Evolutionary conservation across 2,329 filamentous ascomycete species (phyloP).

Genomic region (Hypomyces perniciosus): DNA sequence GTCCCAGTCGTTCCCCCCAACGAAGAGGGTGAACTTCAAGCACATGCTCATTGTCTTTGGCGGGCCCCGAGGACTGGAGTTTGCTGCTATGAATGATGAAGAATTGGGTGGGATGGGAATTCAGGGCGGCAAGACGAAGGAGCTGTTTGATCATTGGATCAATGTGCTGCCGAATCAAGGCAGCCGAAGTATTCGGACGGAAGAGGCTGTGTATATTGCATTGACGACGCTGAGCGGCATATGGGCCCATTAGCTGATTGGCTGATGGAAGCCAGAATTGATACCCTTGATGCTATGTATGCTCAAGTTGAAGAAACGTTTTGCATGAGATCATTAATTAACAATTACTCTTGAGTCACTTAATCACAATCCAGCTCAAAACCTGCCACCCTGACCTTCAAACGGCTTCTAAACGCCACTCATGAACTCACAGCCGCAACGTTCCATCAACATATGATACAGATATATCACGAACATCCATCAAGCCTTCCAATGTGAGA

Average conservation of each 20-base stretch:
- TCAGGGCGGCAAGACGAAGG: slow-evolving; percentile 54
- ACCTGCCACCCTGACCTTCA: too few species aligned
- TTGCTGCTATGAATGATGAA: slow-evolving; percentile 58
- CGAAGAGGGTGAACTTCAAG: slow-evolving; percentile 46
- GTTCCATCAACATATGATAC: too few species aligned
- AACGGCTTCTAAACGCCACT: too few species aligned
- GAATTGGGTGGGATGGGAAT: slow-evolving; percentile 56
- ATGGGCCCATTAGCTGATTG: slow-evolving; percentile 35
- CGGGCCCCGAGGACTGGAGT: slow-evolving; percentile 73
- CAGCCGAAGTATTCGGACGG: slow-evolving; percentile 74
- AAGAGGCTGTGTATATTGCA: slow-evolving; percentile 76
- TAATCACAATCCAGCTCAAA: too few species aligned
- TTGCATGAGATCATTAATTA: neutral
- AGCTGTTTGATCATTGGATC: slow-evolving; percentile 79
- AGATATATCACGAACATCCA: too few species aligned
- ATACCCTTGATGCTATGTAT: slow-evolving; percentile 1
- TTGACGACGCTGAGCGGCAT: slow-evolving; percentile 60
- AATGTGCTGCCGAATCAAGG: slow-evolving; percentile 76
- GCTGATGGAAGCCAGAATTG: neutral
- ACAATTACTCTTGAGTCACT: neutral
- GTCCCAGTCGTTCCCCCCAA: slow-evolving; percentile 39
- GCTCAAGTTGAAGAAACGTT: neutral
- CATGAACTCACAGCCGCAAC: too few species aligned
- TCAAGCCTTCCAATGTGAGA: too few species aligned
- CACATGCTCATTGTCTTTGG: slow-evolving; percentile 77